Percentiles rank a stretch among this genome's conserved stretches.
phyloP scores from a whole-genome alignment of 225 moss, liverwort and hornwort species.

The Straminergon stramineum region DNA sequence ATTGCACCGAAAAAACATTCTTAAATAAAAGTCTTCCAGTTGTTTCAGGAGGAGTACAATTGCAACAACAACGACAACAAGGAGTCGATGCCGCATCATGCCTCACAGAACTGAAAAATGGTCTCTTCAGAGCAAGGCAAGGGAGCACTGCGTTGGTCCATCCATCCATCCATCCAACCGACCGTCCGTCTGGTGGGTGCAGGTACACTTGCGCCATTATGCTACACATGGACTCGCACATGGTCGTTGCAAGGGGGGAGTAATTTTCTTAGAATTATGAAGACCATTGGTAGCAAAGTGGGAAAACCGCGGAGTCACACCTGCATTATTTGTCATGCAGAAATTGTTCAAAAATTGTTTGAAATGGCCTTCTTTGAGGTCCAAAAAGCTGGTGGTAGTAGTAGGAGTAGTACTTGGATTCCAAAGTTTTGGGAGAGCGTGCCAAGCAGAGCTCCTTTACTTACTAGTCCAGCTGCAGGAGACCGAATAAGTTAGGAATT shows the following conservation, averaged over 20 bases:
- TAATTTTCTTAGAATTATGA: neutral
- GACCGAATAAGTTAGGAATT: neutral
- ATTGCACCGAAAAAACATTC: neutral
- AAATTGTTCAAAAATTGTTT: neutral
- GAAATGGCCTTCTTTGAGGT: no score
- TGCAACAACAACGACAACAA: no score
- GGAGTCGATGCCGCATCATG: neutral
- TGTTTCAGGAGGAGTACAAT: neutral
- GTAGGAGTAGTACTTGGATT: neutral
- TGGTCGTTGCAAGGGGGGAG: neutral
- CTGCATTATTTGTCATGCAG: neutral
- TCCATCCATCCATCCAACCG: no score
- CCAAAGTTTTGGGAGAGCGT: neutral
- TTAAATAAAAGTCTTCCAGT: neutral
- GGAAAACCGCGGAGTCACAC: no score
- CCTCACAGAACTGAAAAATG: neutral
- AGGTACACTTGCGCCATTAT: neutral
- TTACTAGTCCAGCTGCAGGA: neutral
- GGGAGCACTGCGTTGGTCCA: neutral
- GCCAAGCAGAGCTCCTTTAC: neutral
- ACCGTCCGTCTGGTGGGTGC: neutral
- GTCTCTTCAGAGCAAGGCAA: conserved; percentile 7
- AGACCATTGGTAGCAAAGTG: neutral
- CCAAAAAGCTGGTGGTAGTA: neutral
- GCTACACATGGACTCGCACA: neutral